Conservation (phyloP, 495 filamentous ascomycete genomes). For the Annulohypoxylon moriforme region DNA sequence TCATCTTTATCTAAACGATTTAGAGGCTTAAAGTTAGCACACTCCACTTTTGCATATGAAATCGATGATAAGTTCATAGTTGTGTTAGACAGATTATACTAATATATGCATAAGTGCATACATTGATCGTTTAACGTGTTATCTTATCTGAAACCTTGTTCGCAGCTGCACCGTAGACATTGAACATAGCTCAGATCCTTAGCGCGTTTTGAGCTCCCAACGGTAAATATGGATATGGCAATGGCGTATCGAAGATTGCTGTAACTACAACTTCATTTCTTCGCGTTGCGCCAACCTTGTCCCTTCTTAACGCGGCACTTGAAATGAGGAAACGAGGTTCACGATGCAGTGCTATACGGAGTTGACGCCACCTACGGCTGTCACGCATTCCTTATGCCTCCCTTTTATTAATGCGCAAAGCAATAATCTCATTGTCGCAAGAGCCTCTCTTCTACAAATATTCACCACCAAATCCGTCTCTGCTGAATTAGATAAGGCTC, state of each 20-base stretch:
- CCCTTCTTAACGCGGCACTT: conserved; percentile 9
- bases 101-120: background rate
- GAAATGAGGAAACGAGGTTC: conserved; percentile 42
- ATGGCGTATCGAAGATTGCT: background rate
- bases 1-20: background rate
- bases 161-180: background rate
- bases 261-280: background rate
- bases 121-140: conserved; percentile 8
- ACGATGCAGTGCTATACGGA: conserved; percentile 83
- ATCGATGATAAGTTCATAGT: background rate
- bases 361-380: conserved; percentile 89
- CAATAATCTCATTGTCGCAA: conserved; percentile 87
- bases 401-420: conserved; percentile 80
- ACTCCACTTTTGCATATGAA: background rate
- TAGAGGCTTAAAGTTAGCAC: background rate
- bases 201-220: conserved; percentile 15
- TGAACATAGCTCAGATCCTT: background rate
- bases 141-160: conserved; percentile 31
- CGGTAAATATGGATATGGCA: background rate
- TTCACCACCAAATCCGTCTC: conserved; percentile 71
- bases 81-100: background rate
- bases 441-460: conserved; percentile 90
- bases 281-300: conserved; percentile 4
- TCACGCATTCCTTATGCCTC: conserved; percentile 85
- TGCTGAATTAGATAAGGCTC: conserved; percentile 61